Conservation (phyloP, 2,329 filamentous ascomycete species). For the Hymenoscyphus linearis region DNA sequence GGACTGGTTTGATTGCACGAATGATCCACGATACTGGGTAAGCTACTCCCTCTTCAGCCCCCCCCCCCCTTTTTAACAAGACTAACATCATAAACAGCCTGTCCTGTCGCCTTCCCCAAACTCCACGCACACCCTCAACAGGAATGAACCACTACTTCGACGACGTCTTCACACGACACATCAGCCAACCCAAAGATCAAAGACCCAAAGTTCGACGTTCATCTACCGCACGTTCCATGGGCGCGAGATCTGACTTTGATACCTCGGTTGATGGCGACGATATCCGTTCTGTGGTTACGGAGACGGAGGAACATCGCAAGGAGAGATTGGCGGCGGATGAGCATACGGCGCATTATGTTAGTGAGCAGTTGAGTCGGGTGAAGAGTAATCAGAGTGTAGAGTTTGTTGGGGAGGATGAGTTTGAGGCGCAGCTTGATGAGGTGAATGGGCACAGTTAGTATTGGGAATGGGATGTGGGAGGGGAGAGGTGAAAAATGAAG, state of each 20-base stretch:
- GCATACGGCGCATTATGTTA: conserved; percentile 77
- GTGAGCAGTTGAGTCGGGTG: conserved; percentile 71
- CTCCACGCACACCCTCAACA: conserved; percentile 77
- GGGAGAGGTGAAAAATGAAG: neutral
- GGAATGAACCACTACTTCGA: conserved; percentile 94
- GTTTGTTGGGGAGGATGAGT: conserved; percentile 51
- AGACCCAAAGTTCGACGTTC: conserved; percentile 64
- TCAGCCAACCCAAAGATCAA: conserved; percentile 32
- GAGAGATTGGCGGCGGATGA: conserved; percentile 54
- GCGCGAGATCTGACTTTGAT: conserved; percentile 74
- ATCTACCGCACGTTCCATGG: conserved; percentile 78
- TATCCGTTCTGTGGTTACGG: conserved; percentile 42
- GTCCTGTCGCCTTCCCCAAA: conserved; percentile 87
- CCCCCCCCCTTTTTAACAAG: neutral
- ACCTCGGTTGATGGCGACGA: conserved; percentile 43
- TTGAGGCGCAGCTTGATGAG: conserved; percentile 51
- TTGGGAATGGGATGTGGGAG: conserved; percentile 1
- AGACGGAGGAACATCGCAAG: conserved; percentile 46
- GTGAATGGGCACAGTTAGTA: conserved; percentile 5
- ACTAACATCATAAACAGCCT: conserved; percentile 57
- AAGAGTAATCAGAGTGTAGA: conserved; percentile 42
- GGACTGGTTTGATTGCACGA: conserved; percentile 92
- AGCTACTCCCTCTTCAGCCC: conserved; percentile 32
- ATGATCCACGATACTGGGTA: conserved; percentile 98
- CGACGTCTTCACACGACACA: conserved; percentile 67